Conservation (phyloP, 2,329 filamentous ascomycete species). For the Colletotrichum cuscutae region DNA sequence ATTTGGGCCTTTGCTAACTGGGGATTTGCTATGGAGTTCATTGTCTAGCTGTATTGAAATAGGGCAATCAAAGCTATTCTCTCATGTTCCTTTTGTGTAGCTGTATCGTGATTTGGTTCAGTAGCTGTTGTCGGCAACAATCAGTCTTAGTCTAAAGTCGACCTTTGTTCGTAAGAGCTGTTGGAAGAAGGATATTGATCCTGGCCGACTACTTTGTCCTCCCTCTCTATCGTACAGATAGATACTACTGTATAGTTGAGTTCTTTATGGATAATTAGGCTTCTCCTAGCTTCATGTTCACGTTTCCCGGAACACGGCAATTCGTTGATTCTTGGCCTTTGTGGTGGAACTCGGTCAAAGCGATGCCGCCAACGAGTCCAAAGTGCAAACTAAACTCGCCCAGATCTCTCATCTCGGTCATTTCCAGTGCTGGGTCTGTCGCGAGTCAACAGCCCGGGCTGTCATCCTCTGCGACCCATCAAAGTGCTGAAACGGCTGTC, state of each 20-base stretch:
- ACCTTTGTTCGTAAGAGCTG: too few relatives aligned
- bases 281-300: neutral
- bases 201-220: too few relatives aligned
- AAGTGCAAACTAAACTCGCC: neutral
- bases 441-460: conserved; percentile 20
- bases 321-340: neutral
- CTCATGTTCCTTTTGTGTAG: too few relatives aligned
- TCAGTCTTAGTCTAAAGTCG: too few relatives aligned
- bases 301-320: neutral
- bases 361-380: neutral
- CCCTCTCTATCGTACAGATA: too few relatives aligned
- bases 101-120: neutral
- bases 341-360: neutral
- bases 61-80: neutral
- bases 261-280: too few relatives aligned
- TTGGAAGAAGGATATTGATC: too few relatives aligned
- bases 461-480: neutral
- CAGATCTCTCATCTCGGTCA: conserved; percentile 29
- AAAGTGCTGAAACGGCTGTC: neutral
- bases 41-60: neutral
- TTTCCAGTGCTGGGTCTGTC: neutral
- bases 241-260: too few relatives aligned
- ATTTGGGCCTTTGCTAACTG: neutral
- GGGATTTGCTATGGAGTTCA: conserved; percentile 2
- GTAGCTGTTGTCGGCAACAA: too few relatives aligned